A percentile compares a stretch with the other conserved stretches of the same genome.
Evolutionary conservation across 2,329 filamentous ascomycete genomes (phyloP).

Genomic region (Fonsecaea erecta): DNA sequence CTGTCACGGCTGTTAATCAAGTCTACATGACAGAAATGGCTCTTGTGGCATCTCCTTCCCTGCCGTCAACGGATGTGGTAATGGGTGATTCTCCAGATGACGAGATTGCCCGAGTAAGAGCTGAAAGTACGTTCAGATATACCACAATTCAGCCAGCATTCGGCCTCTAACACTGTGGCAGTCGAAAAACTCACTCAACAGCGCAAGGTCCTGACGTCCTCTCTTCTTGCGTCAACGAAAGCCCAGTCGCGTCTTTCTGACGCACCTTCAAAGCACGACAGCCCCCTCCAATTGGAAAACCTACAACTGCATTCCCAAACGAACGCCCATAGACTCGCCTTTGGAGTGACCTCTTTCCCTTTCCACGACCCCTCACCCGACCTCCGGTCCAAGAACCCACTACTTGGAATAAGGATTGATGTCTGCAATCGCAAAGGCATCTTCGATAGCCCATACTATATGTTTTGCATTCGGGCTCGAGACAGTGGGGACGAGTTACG

Average conservation of each 20-base stretch:
- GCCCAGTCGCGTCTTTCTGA: slow-evolving; percentile 43
- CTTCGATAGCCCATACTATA: slow-evolving; percentile 51
- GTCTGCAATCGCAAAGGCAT: slow-evolving; percentile 46
- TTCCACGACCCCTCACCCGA: slow-evolving; percentile 51
- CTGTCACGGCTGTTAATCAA: neutral
- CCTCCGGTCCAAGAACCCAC: slow-evolving; percentile 35
- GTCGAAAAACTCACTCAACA: slow-evolving; percentile 47
- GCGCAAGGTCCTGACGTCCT: slow-evolving; percentile 47
- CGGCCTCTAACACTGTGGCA: slow-evolving; percentile 35
- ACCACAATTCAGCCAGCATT: neutral
- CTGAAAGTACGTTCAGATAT: slow-evolving; percentile 45
- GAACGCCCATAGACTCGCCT: slow-evolving; percentile 52
- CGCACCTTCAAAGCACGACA: neutral
- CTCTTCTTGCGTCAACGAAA: slow-evolving; percentile 48
- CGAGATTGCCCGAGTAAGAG: slow-evolving; percentile 48
- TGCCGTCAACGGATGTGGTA: neutral
- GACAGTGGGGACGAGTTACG: slow-evolving; percentile 38
- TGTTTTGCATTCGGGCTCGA: slow-evolving; percentile 43
- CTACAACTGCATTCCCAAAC: slow-evolving; percentile 42
- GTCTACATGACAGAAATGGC: slow-evolving; percentile 17
- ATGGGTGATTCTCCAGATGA: slow-evolving; percentile 42
- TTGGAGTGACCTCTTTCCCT: slow-evolving; percentile 52
- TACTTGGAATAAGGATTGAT: slow-evolving; percentile 51
- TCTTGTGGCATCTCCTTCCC: slow-evolving; percentile 21
- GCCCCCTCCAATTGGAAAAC: slow-evolving; percentile 31